Conservation (phyloP, 1,284 basidiomycete species). For the Moniliophthora roreri region DNA sequence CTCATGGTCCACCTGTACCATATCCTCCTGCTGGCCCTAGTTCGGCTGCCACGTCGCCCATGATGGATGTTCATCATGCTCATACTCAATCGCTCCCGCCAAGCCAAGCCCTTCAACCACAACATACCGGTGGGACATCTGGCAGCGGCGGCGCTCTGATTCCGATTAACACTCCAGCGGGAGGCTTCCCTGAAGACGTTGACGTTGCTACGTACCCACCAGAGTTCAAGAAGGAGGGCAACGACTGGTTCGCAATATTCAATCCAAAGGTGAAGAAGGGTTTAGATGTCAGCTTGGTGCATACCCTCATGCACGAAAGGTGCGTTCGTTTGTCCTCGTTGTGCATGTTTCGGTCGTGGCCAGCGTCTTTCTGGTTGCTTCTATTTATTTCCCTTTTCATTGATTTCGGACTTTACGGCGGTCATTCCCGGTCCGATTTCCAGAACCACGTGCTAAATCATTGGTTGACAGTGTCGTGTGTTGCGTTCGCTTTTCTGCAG, state of each 20-base stretch:
- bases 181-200: constrained; percentile 43
- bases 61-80: constrained; percentile 11
- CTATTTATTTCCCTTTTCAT: background rate
- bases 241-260: constrained; percentile 88
- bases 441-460: constrained; percentile 6
- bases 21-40: constrained; percentile 32
- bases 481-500: constrained; percentile 81
- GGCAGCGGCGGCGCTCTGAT: constrained; percentile 8
- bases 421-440: too few species aligned
- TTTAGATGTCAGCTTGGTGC: constrained; percentile 79
- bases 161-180: constrained; percentile 22
- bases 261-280: constrained; percentile 75
- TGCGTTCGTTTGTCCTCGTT: constrained; percentile 29
- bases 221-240: constrained; percentile 74
- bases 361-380: too few species aligned
- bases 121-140: background rate
- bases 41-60: constrained; percentile 13
- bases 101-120: background rate
- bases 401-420: too few species aligned
- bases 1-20: constrained; percentile 19
- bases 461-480: constrained; percentile 62
- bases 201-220: constrained; percentile 48
- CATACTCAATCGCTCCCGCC: constrained; percentile 1
- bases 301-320: constrained; percentile 86
- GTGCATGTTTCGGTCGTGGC: constrained; percentile 1